phyloP scores from a whole-genome alignment of 768 basidiomycete species.

The Tulasnella sp. region DNA sequence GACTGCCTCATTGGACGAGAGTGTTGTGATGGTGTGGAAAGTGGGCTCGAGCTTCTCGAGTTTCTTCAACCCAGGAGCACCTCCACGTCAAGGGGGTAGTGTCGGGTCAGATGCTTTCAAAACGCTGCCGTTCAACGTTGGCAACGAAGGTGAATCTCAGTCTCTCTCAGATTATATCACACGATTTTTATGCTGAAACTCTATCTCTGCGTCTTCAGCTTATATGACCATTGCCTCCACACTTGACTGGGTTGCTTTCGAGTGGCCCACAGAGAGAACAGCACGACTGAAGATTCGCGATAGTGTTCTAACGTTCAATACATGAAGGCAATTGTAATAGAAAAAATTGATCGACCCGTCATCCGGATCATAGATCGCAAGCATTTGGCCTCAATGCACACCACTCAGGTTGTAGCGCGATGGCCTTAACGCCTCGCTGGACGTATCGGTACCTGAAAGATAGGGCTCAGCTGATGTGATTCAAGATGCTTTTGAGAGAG shows the following conservation, averaged over 20 bases:
- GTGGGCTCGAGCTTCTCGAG: constrained; percentile 83
- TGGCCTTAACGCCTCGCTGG: constrained; percentile 48
- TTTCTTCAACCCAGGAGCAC: constrained; percentile 83
- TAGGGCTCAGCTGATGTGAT: background rate
- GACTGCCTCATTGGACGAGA: constrained; percentile 78
- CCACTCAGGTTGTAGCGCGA: constrained; percentile 58
- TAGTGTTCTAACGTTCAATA: constrained; percentile 77
- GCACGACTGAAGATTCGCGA: constrained; percentile 77
- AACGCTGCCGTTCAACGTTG: constrained; percentile 73
- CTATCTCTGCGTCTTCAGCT: constrained; percentile 27
- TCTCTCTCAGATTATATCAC: background rate
- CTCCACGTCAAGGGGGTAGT: constrained; percentile 73
- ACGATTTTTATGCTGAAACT: background rate
- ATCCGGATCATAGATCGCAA: constrained; percentile 36
- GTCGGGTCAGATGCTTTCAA: constrained; percentile 81
- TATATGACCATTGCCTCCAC: constrained; percentile 52
- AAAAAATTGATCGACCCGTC: background rate
- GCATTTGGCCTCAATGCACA: constrained; percentile 53
- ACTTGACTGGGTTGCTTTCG: constrained; percentile 63
- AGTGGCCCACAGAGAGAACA: constrained; percentile 76
- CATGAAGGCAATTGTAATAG: constrained; percentile 27
- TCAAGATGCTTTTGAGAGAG: no score
- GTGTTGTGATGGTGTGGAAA: constrained; percentile 85
- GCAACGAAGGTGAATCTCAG: constrained; percentile 60
- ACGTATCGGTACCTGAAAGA: constrained; percentile 41